Percentiles rank a stretch among this genome's conserved stretches.
Conservation (phyloP, 2,329 filamentous ascomycete genomes). For the Rutstroemia sp. region DNA sequence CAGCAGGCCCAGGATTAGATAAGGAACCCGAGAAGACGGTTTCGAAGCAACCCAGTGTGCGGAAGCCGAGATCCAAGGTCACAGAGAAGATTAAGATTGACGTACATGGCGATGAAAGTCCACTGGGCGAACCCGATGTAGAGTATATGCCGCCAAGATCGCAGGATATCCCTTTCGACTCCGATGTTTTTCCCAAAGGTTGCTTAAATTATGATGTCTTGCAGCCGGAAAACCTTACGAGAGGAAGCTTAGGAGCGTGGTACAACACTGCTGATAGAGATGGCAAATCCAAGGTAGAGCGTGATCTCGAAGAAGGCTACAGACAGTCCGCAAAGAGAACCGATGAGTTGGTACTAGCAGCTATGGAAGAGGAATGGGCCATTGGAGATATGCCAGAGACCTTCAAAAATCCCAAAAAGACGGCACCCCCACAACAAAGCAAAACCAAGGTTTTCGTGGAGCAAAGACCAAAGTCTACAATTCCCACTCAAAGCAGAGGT, state of each 20-base stretch:
- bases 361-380: constrained; percentile 57
- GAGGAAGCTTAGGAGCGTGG: constrained; percentile 38
- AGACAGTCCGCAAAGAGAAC: constrained; percentile 40
- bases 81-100: constrained; percentile 55
- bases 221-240: constrained; percentile 51
- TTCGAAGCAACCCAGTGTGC: constrained; percentile 44
- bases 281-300: constrained; percentile 55
- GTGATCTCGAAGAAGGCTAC: constrained; percentile 46
- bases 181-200: constrained; percentile 56
- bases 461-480: constrained; percentile 18
- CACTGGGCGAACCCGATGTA: constrained; percentile 55
- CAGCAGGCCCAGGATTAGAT: constrained; percentile 52
- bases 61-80: constrained; percentile 47
- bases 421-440: constrained; percentile 12
- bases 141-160: constrained; percentile 83
- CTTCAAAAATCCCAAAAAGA: constrained; percentile 28
- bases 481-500: constrained; percentile 20
- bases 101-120: constrained; percentile 46
- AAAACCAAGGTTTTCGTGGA: constrained; percentile 9
- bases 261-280: constrained; percentile 56
- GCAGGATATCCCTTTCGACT: constrained; percentile 58
- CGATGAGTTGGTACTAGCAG: constrained; percentile 60
- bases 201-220: constrained; percentile 50
- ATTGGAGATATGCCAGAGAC: constrained; percentile 47
- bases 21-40: constrained; percentile 57